Percentiles rank a stretch among this genome's conserved stretches.
Evolutionary conservation across 2,329 filamentous ascomycete genomes (phyloP).

Genomic region (Colletotrichum filicis): DNA sequence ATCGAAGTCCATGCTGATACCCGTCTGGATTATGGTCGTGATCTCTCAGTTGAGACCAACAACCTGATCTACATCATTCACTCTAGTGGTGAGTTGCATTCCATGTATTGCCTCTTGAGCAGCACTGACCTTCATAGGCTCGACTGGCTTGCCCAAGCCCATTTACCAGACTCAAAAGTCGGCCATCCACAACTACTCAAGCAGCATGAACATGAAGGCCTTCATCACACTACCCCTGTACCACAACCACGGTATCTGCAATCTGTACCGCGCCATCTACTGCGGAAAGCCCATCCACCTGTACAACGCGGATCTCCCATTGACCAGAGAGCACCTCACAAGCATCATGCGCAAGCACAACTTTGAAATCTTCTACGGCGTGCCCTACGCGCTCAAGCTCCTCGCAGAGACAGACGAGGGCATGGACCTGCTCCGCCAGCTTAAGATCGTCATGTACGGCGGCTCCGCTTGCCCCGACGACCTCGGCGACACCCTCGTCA

Average conservation of each 20-base stretch:
- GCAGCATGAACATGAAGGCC: slow-evolving; percentile 51
- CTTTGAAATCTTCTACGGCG: slow-evolving; percentile 67
- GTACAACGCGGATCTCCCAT: slow-evolving; percentile 64
- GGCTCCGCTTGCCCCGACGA: slow-evolving; percentile 70
- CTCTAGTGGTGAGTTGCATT: slow-evolving; percentile 42
- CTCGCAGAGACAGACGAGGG: slow-evolving; percentile 68
- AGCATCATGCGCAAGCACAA: slow-evolving; percentile 53
- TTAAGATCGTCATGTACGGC: slow-evolving; percentile 66
- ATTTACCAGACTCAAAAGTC: slow-evolving; percentile 67
- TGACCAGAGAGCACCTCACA: slow-evolving; percentile 61
- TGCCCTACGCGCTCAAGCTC: slow-evolving; percentile 73
- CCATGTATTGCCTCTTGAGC: not conserved
- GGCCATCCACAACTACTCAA: slow-evolving; percentile 59
- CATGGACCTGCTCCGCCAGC: slow-evolving; percentile 54
- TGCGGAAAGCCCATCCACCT: slow-evolving; percentile 61
- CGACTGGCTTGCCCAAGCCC: slow-evolving; percentile 71
- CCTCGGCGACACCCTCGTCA: slow-evolving; percentile 64
- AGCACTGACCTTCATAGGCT: slow-evolving; percentile 49
- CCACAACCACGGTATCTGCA: slow-evolving; percentile 68
- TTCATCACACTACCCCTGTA: slow-evolving; percentile 69
- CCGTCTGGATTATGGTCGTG: slow-evolving; percentile 44
- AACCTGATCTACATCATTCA: slow-evolving; percentile 46
- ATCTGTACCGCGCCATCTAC: slow-evolving; percentile 63
- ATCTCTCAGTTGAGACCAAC: slow-evolving; percentile 39
- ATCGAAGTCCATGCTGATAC: slow-evolving; percentile 45